Conservation (phyloP, 441 rosid genomes). For the Populus hybrid region DNA sequence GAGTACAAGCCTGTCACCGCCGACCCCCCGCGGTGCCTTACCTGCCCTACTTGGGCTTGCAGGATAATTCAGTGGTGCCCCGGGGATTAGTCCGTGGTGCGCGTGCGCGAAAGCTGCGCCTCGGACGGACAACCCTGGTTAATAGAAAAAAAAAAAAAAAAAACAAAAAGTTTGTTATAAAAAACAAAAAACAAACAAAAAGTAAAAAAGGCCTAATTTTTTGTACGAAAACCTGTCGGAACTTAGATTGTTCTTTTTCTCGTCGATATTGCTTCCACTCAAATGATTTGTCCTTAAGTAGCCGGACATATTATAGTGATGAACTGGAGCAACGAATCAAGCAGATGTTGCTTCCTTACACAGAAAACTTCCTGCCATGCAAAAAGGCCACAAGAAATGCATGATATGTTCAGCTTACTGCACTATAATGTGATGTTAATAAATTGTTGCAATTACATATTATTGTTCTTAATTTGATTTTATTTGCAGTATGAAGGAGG, state of each 20-base stretch:
- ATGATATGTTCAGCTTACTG: background rate
- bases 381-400: background rate
- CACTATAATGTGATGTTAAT: background rate
- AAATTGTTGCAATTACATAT: background rate
- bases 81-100: no score
- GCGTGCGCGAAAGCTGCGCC: no score
- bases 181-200: no score
- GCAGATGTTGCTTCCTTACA: background rate
- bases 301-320: background rate
- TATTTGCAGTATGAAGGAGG: constrained; percentile 80
- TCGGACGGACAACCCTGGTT: no score
- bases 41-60: no score
- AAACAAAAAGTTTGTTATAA: no score
- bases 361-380: background rate
- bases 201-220: no score
- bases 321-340: background rate
- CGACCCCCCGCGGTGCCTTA: no score
- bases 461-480: background rate
- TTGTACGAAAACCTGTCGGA: background rate
- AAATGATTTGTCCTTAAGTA: background rate
- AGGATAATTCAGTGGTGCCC: no score
- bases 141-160: no score
- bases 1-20: no score
- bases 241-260: background rate
- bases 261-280: background rate